Evolutionary conservation across 495 filamentous ascomycete species (phyloP).

Genomic region (Thermochaetoides thermophila): DNA sequence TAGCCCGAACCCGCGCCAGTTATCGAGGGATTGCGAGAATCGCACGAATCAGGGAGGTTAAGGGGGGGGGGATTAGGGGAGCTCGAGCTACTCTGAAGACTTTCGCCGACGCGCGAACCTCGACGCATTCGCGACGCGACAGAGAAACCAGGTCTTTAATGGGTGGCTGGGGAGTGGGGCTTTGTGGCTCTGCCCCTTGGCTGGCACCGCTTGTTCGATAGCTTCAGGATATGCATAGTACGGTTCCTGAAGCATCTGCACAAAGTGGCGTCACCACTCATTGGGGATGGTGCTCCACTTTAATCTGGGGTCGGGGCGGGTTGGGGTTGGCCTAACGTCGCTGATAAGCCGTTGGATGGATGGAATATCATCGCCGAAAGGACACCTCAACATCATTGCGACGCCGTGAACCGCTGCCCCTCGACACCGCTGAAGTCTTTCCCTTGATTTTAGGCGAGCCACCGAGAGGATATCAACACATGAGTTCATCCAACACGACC

Average conservation of each 20-base stretch:
- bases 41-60: slow-evolving; percentile 4
- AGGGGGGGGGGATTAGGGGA: too few relatives aligned
- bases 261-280: slow-evolving; percentile 1
- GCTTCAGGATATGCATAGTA: neutral
- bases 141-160: slow-evolving; percentile 7
- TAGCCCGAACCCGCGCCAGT: neutral
- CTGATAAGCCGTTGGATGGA: slow-evolving; percentile 6
- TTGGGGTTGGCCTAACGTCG: neutral
- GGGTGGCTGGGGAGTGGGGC: slow-evolving; percentile 5
- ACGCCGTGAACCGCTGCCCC: neutral
- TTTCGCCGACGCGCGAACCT: slow-evolving; percentile 1
- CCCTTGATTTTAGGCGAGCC: neutral
- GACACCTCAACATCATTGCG: slow-evolving; percentile 12
- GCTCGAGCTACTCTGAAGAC: neutral
- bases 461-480: neutral
- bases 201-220: neutral
- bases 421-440: neutral
- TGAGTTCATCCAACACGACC: neutral
- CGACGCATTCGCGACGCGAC: slow-evolving; percentile 1
- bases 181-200: too few relatives aligned
- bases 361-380: neutral
- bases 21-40: slow-evolving; percentile 1
- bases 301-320: neutral
- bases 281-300: neutral
- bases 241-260: neutral